Base-by-base conservation (phyloP, 2,329 filamentous ascomycete species). In the Zymoseptoria brevis region DNA sequence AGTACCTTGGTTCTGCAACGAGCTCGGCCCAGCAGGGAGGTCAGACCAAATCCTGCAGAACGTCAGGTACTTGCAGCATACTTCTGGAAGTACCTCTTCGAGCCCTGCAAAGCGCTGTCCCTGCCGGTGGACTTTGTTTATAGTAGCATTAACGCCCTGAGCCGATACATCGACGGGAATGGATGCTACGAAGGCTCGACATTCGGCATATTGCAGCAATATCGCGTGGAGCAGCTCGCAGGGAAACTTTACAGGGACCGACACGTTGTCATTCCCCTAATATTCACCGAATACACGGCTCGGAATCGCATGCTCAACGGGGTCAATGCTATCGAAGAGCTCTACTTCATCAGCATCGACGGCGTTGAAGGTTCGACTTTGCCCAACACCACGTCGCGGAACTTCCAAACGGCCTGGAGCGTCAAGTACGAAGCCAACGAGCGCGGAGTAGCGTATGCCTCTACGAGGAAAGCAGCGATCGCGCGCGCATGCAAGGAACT, bases 1-100 rank as follows among this genome's bases (percentile, higher is more conserved):
- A 45, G 13, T 16, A 45, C 35, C 4, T 4, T 45, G 4, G 13
- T n/a, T 1, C 13, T 16, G 13, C 35, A n/a, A n/a, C n/a, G n/a
- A n/a, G n/a, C n/a, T n/a, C n/a, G n/a, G n/a, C n/a, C n/a, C n/a
- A n/a, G n/a, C n/a, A n/a, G n/a, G n/a, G n/a, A n/a, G n/a, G 35
- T 45, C 35, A 16, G 35, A 45, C 35, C 35, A 7, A 45, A 13
- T n/a, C 35, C 35, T 0, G 35, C 4, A 7, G 35, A 45, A 45
- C 35, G 35, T 1, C 35, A n/a, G 13, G 35, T 45, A 6, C 50
- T 51, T 6, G 50, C 50, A 2, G 22, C 50, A 3, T 57, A 57
- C 41, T 57, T 57, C 22, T 57, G 56, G 56, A 53, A 54, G 16
- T 54, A 57, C 24, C 51, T 57, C 3, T 29, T 54, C 21, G 56